phyloP scores from a whole-genome alignment of 208 protist species.

The Wallacemonas sp. region DNA sequence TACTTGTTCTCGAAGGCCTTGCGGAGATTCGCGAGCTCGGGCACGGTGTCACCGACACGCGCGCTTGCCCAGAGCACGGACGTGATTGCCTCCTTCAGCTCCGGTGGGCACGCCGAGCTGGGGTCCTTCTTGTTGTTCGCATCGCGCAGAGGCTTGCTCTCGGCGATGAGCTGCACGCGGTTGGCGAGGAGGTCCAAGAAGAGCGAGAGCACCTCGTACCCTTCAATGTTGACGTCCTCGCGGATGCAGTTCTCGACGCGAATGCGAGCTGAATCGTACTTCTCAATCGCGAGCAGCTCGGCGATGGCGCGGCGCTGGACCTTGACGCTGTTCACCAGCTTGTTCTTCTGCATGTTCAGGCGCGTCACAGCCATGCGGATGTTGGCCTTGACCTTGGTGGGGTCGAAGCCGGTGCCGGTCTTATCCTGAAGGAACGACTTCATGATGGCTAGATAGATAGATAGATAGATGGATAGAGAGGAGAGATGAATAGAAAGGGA shows the following conservation, averaged over 20 bases:
- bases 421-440: slow-evolving; percentile 49
- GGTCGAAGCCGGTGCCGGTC: slow-evolving; percentile 51
- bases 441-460: slow-evolving; percentile 18
- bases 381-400: slow-evolving; percentile 70
- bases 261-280: slow-evolving; percentile 92
- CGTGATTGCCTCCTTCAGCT: slow-evolving; percentile 90
- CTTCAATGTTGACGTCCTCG: slow-evolving; percentile 89
- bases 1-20: slow-evolving; percentile 87
- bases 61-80: slow-evolving; percentile 85
- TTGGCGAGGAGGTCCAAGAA: slow-evolving; percentile 86
- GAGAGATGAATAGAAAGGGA: slow-evolving; percentile 8
- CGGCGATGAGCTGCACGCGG: slow-evolving; percentile 78
- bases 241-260: slow-evolving; percentile 85
- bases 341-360: slow-evolving; percentile 88
- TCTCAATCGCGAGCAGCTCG: slow-evolving; percentile 80
- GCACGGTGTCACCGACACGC: slow-evolving; percentile 62
- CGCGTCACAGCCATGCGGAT: slow-evolving; percentile 86
- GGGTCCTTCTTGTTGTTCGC: slow-evolving; percentile 48
- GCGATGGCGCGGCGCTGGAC: slow-evolving; percentile 79
- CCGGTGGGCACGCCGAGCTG: slow-evolving; percentile 65
- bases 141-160: slow-evolving; percentile 52
- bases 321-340: slow-evolving; percentile 89
- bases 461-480: background rate
- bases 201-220: slow-evolving; percentile 80
- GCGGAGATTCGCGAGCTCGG: slow-evolving; percentile 70